Evolutionary conservation across 345 rosid genomes (phyloP), one percentile per base, ranked within the genome.

Genomic region (Lepidium didymum): DNA sequence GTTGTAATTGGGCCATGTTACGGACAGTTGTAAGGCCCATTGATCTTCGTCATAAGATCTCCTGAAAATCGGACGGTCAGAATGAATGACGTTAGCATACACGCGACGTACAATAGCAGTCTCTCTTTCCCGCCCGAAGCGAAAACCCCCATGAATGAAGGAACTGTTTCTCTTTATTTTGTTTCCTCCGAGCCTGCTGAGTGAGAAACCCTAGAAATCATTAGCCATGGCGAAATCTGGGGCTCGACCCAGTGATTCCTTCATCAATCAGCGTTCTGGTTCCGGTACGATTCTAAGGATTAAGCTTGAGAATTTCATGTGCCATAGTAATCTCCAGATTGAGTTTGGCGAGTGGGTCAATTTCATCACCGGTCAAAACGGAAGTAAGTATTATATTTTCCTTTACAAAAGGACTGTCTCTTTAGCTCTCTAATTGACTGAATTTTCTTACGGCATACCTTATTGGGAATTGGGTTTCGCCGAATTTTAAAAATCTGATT

Each of bases 291-390:
- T 93, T 14, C 76, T 77, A 34, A 79, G 86, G 80, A 86, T 90
- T 65, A 86, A 86, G 54, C 66, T 90, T 47, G 96, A 90, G 82
- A 90, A 90, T 64, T 93, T 93, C 81, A 93, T 90, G 97, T 90
- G 96, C 81, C 98, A 90, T 58, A 79, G 81, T 69, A 81, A 79
- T 68, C 88, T 93, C 70, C 81, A 78, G 77, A 87, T 90, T 58
- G 97, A 93, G 73, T 85, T 93, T 49, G 80, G 97, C 73, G 87
- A 85, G 53, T 85, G 86, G 85, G 92, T 90, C 46, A 93, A 93
- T 83, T 93, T 93, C 83, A 81, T 93, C 78, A 88, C 97, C 45
- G 98, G 97, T 35, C 98, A 87, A 73, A 93, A 90, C 64, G 98
- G 98, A 79, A 93, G 98, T 93, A 73, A 45, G 84, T 59, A 5